Evolutionary conservation across 2,329 filamentous ascomycete genomes (phyloP).

Genomic region (Sarocladium oryzae): DNA sequence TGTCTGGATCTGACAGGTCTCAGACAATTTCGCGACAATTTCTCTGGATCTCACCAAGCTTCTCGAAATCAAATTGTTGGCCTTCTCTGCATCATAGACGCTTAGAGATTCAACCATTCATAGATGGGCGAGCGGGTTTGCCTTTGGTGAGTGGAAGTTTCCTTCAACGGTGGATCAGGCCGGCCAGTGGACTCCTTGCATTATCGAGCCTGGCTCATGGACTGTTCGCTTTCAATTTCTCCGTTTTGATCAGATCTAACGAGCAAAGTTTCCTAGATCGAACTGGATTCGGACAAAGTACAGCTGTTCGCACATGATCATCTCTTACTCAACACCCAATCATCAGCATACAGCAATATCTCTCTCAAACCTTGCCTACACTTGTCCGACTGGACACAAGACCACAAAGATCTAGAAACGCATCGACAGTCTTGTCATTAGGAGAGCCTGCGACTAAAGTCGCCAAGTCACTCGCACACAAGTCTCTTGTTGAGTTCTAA

Average conservation of each 20-base stretch:
- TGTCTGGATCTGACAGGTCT: neutral
- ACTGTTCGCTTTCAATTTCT: neutral
- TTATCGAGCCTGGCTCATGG: neutral
- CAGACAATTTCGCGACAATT: neutral
- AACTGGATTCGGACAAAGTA: neutral
- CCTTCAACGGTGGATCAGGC: no score
- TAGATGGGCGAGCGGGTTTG: conserved; percentile 1
- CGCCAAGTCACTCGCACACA: neutral
- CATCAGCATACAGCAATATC: neutral
- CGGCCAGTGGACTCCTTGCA: neutral
- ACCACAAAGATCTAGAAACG: neutral
- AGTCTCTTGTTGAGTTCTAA: neutral
- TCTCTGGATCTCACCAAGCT: neutral
- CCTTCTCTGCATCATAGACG: neutral
- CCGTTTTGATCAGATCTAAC: neutral
- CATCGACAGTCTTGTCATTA: neutral
- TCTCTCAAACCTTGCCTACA: no score
- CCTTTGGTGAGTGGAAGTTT: neutral
- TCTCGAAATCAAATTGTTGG: neutral
- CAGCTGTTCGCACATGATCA: neutral
- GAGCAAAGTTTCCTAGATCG: neutral
- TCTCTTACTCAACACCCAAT: neutral
- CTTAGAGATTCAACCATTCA: neutral
- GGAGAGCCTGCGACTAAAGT: neutral
- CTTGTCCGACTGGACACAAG: no score